phyloP scores from a whole-genome alignment of 306 rosid genomes.

The Lathyrus aphaca region DNA sequence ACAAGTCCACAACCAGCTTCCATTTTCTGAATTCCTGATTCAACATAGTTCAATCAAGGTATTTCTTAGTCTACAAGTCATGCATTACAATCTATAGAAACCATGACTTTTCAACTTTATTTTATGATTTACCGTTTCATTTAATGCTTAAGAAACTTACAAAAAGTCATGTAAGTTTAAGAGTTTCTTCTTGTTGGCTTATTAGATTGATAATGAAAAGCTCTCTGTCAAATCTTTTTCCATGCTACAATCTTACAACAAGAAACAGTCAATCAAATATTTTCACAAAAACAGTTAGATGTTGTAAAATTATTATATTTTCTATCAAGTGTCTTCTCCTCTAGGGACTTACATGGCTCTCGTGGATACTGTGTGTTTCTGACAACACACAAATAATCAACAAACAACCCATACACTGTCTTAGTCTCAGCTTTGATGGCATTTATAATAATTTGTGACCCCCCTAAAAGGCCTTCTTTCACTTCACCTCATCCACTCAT shows the following conservation, averaged over 20 bases:
- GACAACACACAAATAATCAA: constrained; percentile 31
- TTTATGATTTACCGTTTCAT: background rate
- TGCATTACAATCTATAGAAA: constrained; percentile 2
- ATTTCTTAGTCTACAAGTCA: constrained; percentile 7
- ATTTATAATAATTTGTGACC: constrained; percentile 23
- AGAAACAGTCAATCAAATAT: constrained; percentile 18
- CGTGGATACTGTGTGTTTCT: constrained; percentile 12
- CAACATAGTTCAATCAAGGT: constrained; percentile 42
- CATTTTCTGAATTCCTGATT: constrained; percentile 23
- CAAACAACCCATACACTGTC: constrained; percentile 43
- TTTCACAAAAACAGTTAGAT: background rate
- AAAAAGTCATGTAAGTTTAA: constrained; percentile 6
- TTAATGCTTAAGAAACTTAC: background rate
- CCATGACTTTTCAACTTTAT: background rate
- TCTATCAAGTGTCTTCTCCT: constrained; percentile 22
- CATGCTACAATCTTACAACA: background rate
- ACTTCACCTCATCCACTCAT: constrained; percentile 34
- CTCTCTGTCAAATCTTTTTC: background rate
- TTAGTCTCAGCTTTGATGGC: constrained; percentile 14
- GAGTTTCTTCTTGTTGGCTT: constrained; percentile 6
- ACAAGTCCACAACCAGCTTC: constrained; percentile 1
- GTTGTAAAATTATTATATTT: background rate
- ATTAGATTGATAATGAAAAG: background rate
- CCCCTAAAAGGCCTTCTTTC: constrained; percentile 8
- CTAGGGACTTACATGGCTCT: constrained; percentile 28